Percentiles rank a stretch among this genome's conserved stretches.
Evolutionary conservation across 345 rosid species (phyloP).

Genomic region (Syzygium aqueum): DNA sequence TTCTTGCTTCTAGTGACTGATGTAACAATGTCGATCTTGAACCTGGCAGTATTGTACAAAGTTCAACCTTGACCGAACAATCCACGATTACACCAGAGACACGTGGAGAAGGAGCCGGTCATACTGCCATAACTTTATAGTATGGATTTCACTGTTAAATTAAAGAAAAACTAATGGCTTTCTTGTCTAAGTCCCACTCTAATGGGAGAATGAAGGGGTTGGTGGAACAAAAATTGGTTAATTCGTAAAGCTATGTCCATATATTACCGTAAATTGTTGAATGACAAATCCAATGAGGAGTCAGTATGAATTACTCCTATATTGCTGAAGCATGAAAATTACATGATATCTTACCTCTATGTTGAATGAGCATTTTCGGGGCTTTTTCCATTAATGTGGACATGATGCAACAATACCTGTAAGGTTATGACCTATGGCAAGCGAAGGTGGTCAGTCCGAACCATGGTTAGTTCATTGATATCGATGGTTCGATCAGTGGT

Average conservation of each 20-base stretch:
- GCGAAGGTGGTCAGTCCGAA: neutral
- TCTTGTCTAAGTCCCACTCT: neutral
- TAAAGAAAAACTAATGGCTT: too few species aligned
- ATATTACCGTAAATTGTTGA: neutral
- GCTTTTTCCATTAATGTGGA: neutral
- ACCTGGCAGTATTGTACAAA: slow-evolving; percentile 42
- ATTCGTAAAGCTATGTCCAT: neutral
- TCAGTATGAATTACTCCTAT: neutral
- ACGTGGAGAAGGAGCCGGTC: slow-evolving; percentile 37
- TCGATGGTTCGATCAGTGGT: neutral
- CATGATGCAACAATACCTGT: too few species aligned
- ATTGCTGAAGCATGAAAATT: neutral
- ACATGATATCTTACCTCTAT: neutral
- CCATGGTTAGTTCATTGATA: neutral
- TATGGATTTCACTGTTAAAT: too few species aligned
- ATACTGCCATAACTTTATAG: slow-evolving; percentile 15
- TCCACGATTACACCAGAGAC: slow-evolving; percentile 44
- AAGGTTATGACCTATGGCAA: neutral
- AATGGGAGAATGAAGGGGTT: neutral
- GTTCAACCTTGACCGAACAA: slow-evolving; percentile 51
- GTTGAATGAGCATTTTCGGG: neutral
- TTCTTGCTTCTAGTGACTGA: too few species aligned
- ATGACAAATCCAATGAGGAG: neutral
- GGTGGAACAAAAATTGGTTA: neutral
- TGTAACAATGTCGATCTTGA: too few species aligned